These are phyloP conservation scores for Lichtheimia ramosa DNA, from an alignment of 371 early-diverging fungal genomes.

Conservation along the genomic window DNA sequence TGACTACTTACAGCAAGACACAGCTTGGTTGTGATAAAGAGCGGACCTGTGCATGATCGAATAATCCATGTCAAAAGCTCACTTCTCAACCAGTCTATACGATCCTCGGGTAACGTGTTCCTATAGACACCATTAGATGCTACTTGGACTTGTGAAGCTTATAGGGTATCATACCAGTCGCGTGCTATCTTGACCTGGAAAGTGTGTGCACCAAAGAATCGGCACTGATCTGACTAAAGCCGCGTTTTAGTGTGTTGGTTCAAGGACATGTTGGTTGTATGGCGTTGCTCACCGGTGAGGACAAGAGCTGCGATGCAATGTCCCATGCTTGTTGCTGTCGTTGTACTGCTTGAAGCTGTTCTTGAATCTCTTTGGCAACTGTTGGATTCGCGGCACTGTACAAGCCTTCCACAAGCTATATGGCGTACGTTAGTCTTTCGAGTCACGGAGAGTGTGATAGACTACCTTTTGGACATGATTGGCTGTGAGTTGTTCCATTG, in stretches of 20 bases:
- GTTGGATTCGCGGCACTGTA: constrained; percentile 10
- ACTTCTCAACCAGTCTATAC: constrained; percentile 59
- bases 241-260: not conserved
- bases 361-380: constrained; percentile 59
- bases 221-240: constrained; percentile 61
- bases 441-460: no score
- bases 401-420: constrained; percentile 26
- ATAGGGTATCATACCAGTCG: constrained; percentile 60
- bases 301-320: constrained; percentile 64
- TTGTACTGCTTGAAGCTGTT: constrained; percentile 69
- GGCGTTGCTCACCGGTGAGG: constrained; percentile 40
- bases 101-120: constrained; percentile 63
- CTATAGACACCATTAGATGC: constrained; percentile 18
- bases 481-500: no score
- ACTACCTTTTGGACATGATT: no score
- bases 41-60: constrained; percentile 58
- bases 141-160: not conserved
- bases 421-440: not conserved
- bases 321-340: constrained; percentile 76
- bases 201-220: constrained; percentile 86
- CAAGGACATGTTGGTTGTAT: not conserved
- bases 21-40: constrained; percentile 71
- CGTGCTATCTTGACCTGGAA: constrained; percentile 79
- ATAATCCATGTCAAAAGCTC: constrained; percentile 66
- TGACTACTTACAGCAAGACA: constrained; percentile 65